Evolutionary conservation across 176 grass and related monocot species (phyloP).

Genomic region (Typha latifolia): DNA sequence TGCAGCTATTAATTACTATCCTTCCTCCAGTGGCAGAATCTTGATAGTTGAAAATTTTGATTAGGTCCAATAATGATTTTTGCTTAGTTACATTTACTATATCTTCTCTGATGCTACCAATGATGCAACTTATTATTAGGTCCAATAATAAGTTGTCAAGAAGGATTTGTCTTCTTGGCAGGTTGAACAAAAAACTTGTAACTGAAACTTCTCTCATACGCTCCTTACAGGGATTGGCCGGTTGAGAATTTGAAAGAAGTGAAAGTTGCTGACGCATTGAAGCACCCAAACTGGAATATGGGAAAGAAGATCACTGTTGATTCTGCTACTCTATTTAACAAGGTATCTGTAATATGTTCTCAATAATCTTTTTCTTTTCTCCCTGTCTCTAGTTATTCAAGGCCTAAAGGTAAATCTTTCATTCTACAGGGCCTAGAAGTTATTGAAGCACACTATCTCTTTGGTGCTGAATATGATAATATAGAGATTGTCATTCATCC

Average conservation of each 20-base stretch:
- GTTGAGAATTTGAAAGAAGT: constrained; percentile 80
- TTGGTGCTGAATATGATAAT: constrained; percentile 81
- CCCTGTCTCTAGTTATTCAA: constrained; percentile 1
- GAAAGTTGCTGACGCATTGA: constrained; percentile 96
- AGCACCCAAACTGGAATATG: constrained; percentile 98
- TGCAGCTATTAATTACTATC: too few species aligned
- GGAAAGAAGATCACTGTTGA: constrained; percentile 99
- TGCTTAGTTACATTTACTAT: too few species aligned
- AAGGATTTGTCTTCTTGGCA: too few species aligned
- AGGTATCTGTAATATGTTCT: constrained; percentile 29
- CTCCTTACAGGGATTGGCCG: constrained; percentile 67
- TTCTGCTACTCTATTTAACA: constrained; percentile 98
- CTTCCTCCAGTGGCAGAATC: too few species aligned
- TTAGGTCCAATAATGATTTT: too few species aligned
- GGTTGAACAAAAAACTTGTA: not conserved
- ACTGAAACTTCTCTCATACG: not conserved
- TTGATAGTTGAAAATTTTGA: too few species aligned
- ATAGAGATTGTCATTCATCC: constrained; percentile 99
- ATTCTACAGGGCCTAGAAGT: constrained; percentile 82
- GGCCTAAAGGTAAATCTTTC: not conserved
- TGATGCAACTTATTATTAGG: too few species aligned
- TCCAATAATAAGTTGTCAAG: too few species aligned
- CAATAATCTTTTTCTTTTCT: not conserved
- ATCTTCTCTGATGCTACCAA: too few species aligned
- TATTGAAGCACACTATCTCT: constrained; percentile 97